Conservation (phyloP, 2,329 filamentous ascomycete species). For the Sporothrix sp. region DNA sequence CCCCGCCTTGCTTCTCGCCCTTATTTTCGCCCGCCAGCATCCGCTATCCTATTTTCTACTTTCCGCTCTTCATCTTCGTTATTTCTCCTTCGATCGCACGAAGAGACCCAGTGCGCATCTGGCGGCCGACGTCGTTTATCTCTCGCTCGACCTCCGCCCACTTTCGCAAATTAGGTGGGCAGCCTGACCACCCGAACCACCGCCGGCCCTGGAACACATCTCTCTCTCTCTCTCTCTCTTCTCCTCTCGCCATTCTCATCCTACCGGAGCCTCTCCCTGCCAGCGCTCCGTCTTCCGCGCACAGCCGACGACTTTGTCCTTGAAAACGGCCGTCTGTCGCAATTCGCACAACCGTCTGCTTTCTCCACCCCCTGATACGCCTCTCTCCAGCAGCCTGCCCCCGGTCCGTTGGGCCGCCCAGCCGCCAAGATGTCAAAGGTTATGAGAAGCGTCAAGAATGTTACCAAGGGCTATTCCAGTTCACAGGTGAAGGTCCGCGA, state of each 20-base stretch:
- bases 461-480: slow-evolving; percentile 95
- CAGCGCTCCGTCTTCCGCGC: neutral
- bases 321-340: neutral
- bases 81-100: neutral
- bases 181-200: neutral
- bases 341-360: neutral
- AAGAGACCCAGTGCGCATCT: neutral
- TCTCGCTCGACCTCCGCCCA: neutral
- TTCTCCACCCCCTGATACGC: neutral
- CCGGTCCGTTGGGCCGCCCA: slow-evolving; percentile 12
- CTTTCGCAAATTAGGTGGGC: slow-evolving; percentile 12
- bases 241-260: too few species aligned
- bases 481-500: slow-evolving; percentile 98
- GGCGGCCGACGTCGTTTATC: slow-evolving; percentile 1
- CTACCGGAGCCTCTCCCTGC: too few species aligned
- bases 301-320: neutral
- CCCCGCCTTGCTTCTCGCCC: neutral
- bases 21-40: neutral
- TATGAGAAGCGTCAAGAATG: slow-evolving; percentile 95
- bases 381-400: neutral
- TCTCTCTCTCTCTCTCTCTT: neutral
- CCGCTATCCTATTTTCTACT: neutral
- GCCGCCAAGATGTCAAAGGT: slow-evolving; percentile 77
- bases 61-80: neutral
- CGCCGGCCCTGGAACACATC: neutral